These are phyloP conservation scores for Chaetomiaceae sp. DNA, from an alignment of 2,329 filamentous ascomycete species.

Conservation along the genomic window DNA sequence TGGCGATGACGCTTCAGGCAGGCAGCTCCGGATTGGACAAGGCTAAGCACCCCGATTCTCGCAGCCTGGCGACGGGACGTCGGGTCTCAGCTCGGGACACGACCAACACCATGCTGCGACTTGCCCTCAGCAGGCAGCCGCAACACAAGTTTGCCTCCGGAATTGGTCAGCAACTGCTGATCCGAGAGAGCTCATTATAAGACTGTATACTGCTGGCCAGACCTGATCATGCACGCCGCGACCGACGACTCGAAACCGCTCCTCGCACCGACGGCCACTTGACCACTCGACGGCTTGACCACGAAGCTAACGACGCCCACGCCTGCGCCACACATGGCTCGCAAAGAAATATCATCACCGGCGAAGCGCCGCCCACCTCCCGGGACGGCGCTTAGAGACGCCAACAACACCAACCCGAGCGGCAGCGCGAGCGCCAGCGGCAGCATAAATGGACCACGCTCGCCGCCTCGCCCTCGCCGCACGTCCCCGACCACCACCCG, in stretches of 20 bases:
- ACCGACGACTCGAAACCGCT: too few species aligned
- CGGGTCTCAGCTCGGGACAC: too few species aligned
- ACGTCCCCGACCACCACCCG: constrained; percentile 5
- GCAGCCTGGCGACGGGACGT: constrained; percentile 6
- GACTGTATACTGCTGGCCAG: not conserved
- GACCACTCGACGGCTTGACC: too few species aligned
- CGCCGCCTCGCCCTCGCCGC: constrained; percentile 16
- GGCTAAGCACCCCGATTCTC: constrained; percentile 9
- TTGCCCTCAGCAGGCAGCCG: constrained; percentile 12
- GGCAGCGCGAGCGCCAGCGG: not conserved
- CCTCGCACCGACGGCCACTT: too few species aligned
- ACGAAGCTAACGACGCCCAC: not conserved
- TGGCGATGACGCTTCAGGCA: not conserved
- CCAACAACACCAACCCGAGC: constrained; percentile 1
- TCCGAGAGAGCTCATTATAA: not conserved
- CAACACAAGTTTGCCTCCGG: constrained; percentile 2
- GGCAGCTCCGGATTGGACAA: constrained; percentile 2
- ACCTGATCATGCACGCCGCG: constrained; percentile 1
- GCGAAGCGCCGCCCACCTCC: constrained; percentile 41
- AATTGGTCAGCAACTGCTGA: constrained; percentile 5
- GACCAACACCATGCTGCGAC: not conserved
- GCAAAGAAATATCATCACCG: constrained; percentile 36
- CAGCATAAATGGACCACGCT: constrained; percentile 8
- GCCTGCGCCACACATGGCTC: constrained; percentile 10
- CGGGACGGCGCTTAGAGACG: constrained; percentile 22